Evolutionary conservation across 805 yeast species (phyloP).

Genomic region (Pichia exigua): DNA sequence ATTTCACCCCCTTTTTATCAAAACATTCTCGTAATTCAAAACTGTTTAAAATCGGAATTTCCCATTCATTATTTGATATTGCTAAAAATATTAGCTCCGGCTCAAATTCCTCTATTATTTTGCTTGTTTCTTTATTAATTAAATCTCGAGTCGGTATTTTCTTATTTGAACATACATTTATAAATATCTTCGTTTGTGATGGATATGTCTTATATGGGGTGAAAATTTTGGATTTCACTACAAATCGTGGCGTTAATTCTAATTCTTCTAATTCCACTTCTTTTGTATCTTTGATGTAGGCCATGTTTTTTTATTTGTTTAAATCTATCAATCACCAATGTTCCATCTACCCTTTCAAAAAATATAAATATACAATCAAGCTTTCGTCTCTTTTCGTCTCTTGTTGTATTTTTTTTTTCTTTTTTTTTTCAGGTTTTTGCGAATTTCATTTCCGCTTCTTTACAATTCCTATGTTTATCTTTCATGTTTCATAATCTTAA

Average conservation of each 20-base stretch:
- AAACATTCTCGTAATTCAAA: constrained; percentile 38
- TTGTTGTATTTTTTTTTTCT: too few relatives aligned
- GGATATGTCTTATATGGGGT: constrained; percentile 24
- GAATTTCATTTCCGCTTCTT: too few relatives aligned
- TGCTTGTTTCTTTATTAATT: background rate
- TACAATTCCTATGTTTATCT: background rate
- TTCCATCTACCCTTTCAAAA: too few relatives aligned
- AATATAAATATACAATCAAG: too few relatives aligned
- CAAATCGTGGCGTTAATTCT: constrained; percentile 63
- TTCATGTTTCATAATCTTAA: background rate
- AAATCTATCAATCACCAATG: too few relatives aligned
- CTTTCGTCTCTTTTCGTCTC: too few relatives aligned
- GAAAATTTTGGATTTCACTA: constrained; percentile 53
- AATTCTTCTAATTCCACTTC: background rate
- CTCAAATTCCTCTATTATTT: constrained; percentile 32
- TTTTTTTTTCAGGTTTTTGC: too few relatives aligned
- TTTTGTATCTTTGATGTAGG: background rate
- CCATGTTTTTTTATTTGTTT: too few relatives aligned
- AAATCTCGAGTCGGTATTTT: constrained; percentile 42
- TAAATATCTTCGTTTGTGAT: constrained; percentile 56
- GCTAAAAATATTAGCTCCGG: constrained; percentile 53
- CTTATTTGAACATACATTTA: constrained; percentile 65
- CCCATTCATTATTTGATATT: constrained; percentile 71
- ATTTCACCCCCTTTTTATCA: constrained; percentile 64
- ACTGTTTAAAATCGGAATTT: constrained; percentile 72